Evolutionary conservation across 257 asterid species (phyloP), one percentile per base, ranked within the genome.

Genomic region (Nicotiana obtusifolia): DNA sequence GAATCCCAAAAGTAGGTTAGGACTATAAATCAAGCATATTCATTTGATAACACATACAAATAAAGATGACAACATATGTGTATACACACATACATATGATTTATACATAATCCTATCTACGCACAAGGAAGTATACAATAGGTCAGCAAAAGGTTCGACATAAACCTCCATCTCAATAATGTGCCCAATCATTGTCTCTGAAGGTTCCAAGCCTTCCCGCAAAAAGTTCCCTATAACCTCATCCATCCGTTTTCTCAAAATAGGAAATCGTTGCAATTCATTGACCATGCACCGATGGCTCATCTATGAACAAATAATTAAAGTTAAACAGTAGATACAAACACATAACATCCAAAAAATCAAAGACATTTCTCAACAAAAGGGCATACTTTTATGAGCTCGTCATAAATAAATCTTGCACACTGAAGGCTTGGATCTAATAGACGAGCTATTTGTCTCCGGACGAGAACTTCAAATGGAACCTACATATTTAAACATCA

Each of bases 381-480:
- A 49, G 41, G 78, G 0, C 79, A 69, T 86, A 94, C 99, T 97
- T 91, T 96, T 85, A 96, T 91, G 79, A 96, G 88, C 91, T 96
- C 99, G 82, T 96, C 98, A 28, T 91, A 96, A 82, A 96, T 89
- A 85, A 94, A 96, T 85, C 97, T 88, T 75, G 98, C 94, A 89
- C 98, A 96, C 85, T 96, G 98, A 81, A 96, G 97, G 88, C 99
- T 96, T 61, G 98, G 98, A 88, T 96, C 98, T 93, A 90, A 87
- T 77, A 96, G 85, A 17, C 98, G 97, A 81, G 97, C 94, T 47
- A 96, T 94, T 86, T 96, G 97, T 78, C 93, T 93, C 81, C 96
- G 91, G 80, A 94, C 84, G 84, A 96, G 97, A 89, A 93, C 96
- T 87, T 96, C 99, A 88, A 96, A 96, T 61, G 99, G 98, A 78